Percentiles rank a stretch among this genome's conserved stretches.
These are phyloP conservation scores for Warburgia ugandensis DNA, from an alignment of 164 flowering plant species.

Conservation along the genomic window DNA sequence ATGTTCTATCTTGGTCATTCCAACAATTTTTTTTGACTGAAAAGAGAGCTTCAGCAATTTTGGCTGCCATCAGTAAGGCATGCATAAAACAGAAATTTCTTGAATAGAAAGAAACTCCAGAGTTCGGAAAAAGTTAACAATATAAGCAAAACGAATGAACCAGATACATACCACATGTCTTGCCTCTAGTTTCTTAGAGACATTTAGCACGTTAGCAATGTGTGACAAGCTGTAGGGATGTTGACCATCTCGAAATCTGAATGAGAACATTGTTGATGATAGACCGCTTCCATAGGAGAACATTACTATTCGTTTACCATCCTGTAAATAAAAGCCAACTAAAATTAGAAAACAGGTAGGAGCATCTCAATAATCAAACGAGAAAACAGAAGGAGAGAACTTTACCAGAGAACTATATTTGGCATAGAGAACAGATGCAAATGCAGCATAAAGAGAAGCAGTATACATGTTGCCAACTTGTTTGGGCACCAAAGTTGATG, in stretches of 20 bases:
- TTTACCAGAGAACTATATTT: constrained; percentile 66
- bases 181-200: constrained; percentile 58
- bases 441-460: constrained; percentile 97
- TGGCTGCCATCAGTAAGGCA: no score
- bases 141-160: neutral
- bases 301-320: constrained; percentile 63
- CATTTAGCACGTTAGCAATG: constrained; percentile 63
- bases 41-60: no score
- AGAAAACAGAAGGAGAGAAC: no score
- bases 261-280: constrained; percentile 84
- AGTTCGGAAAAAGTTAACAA: neutral
- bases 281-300: constrained; percentile 96
- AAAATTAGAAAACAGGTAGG: no score
- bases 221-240: constrained; percentile 84
- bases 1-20: no score
- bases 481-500: constrained; percentile 84
- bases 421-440: constrained; percentile 78
- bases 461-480: constrained; percentile 99
- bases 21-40: no score
- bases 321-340: constrained; percentile 37
- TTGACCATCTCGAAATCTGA: constrained; percentile 45
- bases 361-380: no score
- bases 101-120: no score
- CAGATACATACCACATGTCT: constrained; percentile 63
- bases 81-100: no score